These are phyloP conservation scores for Pichia californica DNA, from an alignment of 805 yeast species.

Conservation along the genomic window DNA sequence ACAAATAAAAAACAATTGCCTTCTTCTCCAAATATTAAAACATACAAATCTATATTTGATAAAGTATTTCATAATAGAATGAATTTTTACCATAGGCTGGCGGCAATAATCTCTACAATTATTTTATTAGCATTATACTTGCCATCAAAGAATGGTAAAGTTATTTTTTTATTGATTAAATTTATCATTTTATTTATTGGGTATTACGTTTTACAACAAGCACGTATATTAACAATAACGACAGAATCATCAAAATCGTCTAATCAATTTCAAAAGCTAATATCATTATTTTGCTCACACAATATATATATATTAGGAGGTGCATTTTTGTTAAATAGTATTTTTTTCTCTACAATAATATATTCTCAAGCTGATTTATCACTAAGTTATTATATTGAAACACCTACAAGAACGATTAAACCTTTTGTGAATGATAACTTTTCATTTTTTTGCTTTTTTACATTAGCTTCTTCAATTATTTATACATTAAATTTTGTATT, in stretches of 20 bases:
- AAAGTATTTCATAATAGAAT: constrained; percentile 24
- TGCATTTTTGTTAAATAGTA: constrained; percentile 20
- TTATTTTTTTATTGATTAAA: constrained; percentile 23
- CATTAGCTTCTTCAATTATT: constrained; percentile 33
- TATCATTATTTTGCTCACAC: constrained; percentile 21
- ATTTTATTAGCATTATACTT: constrained; percentile 18
- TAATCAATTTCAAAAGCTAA: constrained; percentile 20
- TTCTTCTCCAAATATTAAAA: neutral
- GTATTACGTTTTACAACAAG: constrained; percentile 23
- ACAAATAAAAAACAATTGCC: neutral
- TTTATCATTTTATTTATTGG: constrained; percentile 23
- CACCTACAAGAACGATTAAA: constrained; percentile 34
- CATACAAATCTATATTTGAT: constrained; percentile 12
- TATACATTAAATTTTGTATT: constrained; percentile 48
- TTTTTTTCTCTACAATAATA: constrained; percentile 15
- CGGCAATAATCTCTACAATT: constrained; percentile 18
- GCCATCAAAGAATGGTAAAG: constrained; percentile 17
- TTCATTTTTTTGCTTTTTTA: constrained; percentile 45
- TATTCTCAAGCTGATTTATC: constrained; percentile 18
- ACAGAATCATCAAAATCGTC: constrained; percentile 22
- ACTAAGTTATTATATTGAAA: constrained; percentile 24
- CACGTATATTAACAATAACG: constrained; percentile 24
- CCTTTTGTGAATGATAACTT: constrained; percentile 37
- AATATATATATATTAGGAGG: constrained; percentile 17
- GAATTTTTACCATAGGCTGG: constrained; percentile 24